Base-by-base conservation (phyloP, 192 early-diverging fungal genomes). In the Coemansia sp. region DNA sequence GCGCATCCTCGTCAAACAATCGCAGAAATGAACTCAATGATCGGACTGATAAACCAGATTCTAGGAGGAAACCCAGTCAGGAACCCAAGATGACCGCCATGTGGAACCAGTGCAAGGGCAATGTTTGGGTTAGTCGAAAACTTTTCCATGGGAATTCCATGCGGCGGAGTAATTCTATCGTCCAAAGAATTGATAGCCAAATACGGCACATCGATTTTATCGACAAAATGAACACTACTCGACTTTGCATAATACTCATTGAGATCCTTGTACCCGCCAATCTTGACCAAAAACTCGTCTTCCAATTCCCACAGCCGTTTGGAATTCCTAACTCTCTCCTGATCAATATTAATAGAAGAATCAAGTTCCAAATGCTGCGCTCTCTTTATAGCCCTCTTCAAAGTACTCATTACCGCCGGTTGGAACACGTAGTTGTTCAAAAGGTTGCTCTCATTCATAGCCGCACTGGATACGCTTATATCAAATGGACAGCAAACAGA, bases 1-100 rank as follows among this genome's bases (percentile, higher is more conserved):
- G 40, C 12, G 42, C 0, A 11, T 3, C 14, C 31, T 29, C 65
- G 63, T 48, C 42, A 62, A 11, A 73, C 28, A n/a, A 89, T 81
- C 1, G 91, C 87, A 8, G 83, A 63, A 22, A 86, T 76, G 60
- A 87, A 92, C 67, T 92, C 88, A 28, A 71, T 71, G 31, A 92
- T 69, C 2, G 91, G 91, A n/a, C 84, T 69, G 1, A 86, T 78
- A 18, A 83, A 84, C 91, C 91, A 92, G 22, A 81, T 75, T 18
- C 57, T 63, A 12, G 63, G 71, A 36, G 67, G 75, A 0, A 76
- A 22, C 17, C 72, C 72, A 14, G 80, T 70, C 8, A 85, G 71
- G 88, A 93, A 98, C 0, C 93, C 96, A 67, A 98, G 73, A 71
- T 98, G 96, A 5, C 96, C 96, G 50, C 96, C 96, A 48, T 85